Percentiles rank a stretch among this genome's conserved stretches.
Conservation (phyloP, 2,329 filamentous ascomycete genomes). For the Curvularia spicifera region DNA sequence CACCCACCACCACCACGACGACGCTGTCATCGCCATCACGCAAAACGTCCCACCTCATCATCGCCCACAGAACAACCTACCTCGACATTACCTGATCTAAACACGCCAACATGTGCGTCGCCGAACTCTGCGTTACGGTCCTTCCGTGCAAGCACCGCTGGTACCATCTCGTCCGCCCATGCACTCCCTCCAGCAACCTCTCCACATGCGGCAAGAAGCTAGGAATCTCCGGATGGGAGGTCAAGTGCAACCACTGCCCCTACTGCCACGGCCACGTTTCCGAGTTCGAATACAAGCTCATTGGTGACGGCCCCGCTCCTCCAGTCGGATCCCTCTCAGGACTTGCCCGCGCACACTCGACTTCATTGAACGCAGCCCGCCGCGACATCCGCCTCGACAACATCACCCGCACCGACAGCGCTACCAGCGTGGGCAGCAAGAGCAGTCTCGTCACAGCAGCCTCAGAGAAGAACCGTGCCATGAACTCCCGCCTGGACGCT, state of each 20-base stretch:
- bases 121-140: constrained; percentile 57
- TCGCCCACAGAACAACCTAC: constrained; percentile 28
- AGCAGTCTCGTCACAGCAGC: constrained; percentile 44
- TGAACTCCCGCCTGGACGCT: constrained; percentile 49
- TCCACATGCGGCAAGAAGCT: constrained; percentile 56
- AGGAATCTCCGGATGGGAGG: constrained; percentile 58
- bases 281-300: constrained; percentile 55
- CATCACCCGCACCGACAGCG: constrained; percentile 47
- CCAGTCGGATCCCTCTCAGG: constrained; percentile 49
- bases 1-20: constrained; percentile 36
- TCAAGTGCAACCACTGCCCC: constrained; percentile 55
- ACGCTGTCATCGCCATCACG: constrained; percentile 20
- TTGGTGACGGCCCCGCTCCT: constrained; percentile 50
- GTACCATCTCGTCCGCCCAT: constrained; percentile 56
- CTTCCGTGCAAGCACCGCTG: constrained; percentile 58
- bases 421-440: constrained; percentile 44
- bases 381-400: constrained; percentile 48
- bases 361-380: constrained; percentile 46
- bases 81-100: constrained; percentile 37
- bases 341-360: constrained; percentile 50
- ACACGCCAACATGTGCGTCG: constrained; percentile 54
- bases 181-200: constrained; percentile 53
- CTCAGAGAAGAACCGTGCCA: constrained; percentile 50
- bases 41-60: constrained; percentile 30
- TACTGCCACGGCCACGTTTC: constrained; percentile 54